Evolutionary conservation across 257 asterid genomes (phyloP).

Genomic region (Penstemon davidsonii): DNA sequence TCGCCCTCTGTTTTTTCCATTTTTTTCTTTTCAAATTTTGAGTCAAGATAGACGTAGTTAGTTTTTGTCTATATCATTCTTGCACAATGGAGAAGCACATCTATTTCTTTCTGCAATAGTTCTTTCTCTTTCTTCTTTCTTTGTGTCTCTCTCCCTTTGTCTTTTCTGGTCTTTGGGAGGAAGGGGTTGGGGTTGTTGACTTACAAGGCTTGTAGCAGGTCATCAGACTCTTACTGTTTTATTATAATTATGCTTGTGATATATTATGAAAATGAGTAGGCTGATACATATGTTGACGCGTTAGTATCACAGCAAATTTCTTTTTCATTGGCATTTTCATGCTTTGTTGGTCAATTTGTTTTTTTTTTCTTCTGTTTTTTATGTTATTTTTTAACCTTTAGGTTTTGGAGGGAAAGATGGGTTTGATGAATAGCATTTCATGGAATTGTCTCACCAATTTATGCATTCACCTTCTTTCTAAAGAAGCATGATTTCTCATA

Average conservation of each 20-base stretch:
- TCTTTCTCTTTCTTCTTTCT: not conserved
- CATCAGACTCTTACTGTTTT: not conserved
- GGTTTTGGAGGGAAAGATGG: conserved; percentile 16
- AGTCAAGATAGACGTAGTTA: no score
- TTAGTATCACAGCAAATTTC: not conserved
- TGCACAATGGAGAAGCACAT: not conserved
- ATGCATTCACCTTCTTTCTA: conserved; percentile 18
- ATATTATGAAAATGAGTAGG: not conserved
- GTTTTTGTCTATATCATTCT: no score
- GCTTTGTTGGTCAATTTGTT: conserved; percentile 12
- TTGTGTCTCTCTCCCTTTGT: not conserved
- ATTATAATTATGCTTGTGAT: not conserved
- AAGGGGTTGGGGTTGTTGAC: not conserved
- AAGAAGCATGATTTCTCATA: conserved; percentile 20
- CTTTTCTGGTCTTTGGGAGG: not conserved
- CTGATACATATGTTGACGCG: not conserved
- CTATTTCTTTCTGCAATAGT: not conserved
- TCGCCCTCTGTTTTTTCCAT: conserved; percentile 8
- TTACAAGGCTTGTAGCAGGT: not conserved
- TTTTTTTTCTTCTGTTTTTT: not conserved
- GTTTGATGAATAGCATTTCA: conserved; percentile 21
- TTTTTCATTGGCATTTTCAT: not conserved
- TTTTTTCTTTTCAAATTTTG: conserved; percentile 1
- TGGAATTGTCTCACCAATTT: conserved; percentile 13
- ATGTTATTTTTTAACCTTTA: not conserved